Evolutionary conservation across 148 eudicot genomes (phyloP), one percentile per base, ranked within the genome.

Genomic region (Vaccinium corymbosum): DNA sequence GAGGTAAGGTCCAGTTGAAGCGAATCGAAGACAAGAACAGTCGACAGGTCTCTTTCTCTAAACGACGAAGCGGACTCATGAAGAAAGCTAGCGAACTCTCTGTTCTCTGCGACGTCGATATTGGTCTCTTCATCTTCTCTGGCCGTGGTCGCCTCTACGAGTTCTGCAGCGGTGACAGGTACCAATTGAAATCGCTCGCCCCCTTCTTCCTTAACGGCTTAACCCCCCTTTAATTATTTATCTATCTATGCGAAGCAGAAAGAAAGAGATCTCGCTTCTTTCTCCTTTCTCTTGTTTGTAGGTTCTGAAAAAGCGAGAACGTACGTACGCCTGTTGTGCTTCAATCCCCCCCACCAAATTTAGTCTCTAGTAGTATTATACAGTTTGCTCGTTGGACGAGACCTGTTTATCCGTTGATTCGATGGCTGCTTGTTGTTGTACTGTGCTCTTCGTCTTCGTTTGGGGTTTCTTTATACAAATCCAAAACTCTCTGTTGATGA

Each of bases 81-180:
- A 84, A 84, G 51, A 84, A 84, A 38, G 86, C 85, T n/a, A 52
- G 64, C 38, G 86, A 84, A 64, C 78, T 84, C 51, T 84, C 86
- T 13, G 68, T 78, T 6, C 82, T 84, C 52, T 84, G 86, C 55
- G 86, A 84, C 59, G 86, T 79, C 12, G 86, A 84, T 2, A 16
- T 84, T 1, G 86, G 82, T 15, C 62, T 79, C 56, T 70, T 84
- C 82, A 73, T 84, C 78, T 84, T 84, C 86, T 79, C 86, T 78
- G 78, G 78, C 16, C 70, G 59, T 15, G 82, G 86, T 42, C 70
- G 74, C 38, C 78, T 84, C 76, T 84, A 78, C 76, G 64, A 84
- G 68, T 84, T 84, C 78, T 84, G 76, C 35, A 78, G 76, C 27
- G 77, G 64, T 16, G 52, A 78, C 68, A 84, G 86, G 86, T 84